Percentiles rank a stretch among this genome's conserved stretches.
These are phyloP conservation scores for Turnera subulata DNA, from an alignment of 345 rosid genomes.

Conservation along the genomic window DNA sequence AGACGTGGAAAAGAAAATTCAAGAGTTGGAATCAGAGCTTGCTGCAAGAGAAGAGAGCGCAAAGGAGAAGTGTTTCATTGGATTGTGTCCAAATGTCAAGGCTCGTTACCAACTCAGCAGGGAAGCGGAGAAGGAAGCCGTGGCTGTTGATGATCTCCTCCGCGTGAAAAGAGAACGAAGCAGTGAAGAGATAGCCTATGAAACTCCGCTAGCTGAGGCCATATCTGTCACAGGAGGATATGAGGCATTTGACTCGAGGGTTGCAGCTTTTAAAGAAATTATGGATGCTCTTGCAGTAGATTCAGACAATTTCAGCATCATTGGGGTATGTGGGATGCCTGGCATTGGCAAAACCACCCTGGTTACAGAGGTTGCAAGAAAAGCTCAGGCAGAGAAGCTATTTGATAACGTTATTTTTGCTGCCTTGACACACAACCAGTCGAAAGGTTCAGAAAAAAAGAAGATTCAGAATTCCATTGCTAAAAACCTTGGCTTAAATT, in stretches of 20 bases:
- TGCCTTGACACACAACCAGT: constrained; percentile 9
- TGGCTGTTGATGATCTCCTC: not conserved
- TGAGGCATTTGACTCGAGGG: constrained; percentile 7
- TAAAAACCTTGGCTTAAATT: not conserved
- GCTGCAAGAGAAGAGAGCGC: not conserved
- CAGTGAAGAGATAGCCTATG: not conserved
- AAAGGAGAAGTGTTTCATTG: not conserved
- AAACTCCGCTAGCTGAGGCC: not conserved
- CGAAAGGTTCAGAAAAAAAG: constrained; percentile 8
- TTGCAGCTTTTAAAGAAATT: not conserved
- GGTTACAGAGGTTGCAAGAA: constrained; percentile 3
- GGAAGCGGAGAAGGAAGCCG: not conserved
- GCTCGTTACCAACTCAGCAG: not conserved
- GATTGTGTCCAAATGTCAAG: not conserved
- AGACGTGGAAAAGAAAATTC: not conserved
- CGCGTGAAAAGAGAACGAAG: not conserved
- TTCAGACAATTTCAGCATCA: not conserved
- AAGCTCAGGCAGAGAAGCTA: not conserved
- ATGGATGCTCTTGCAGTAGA: not conserved
- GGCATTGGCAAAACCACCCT: constrained; percentile 20
- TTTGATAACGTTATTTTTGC: constrained; percentile 11
- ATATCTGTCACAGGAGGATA: not conserved
- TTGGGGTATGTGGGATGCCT: constrained; percentile 22
- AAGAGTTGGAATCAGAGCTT: not conserved
- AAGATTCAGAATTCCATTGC: constrained; percentile 21